Evolutionary conservation across 305 asterid species (phyloP).

Genomic region (Solanum chacoense): DNA sequence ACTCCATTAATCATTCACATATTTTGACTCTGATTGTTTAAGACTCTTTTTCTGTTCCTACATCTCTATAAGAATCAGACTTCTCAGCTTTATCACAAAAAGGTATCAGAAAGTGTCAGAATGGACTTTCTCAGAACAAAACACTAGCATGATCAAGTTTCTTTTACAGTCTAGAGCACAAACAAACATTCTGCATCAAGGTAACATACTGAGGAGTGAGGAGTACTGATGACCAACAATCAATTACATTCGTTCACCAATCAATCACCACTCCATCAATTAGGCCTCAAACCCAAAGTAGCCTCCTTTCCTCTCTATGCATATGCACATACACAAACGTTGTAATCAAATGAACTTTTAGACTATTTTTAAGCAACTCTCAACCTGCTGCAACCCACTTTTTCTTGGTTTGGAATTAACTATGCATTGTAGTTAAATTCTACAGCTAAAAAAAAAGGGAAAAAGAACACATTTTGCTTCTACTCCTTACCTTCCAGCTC

Average conservation of each 20-base stretch:
- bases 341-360: neutral
- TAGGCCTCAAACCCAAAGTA: neutral
- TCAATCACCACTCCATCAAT: neutral
- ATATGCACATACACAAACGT: neutral
- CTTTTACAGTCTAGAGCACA: neutral
- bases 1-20: neutral
- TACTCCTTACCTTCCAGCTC: slow-evolving; percentile 69
- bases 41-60: neutral
- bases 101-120: neutral
- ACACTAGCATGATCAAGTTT: neutral
- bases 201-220: neutral
- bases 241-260: neutral
- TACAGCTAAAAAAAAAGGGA: neutral
- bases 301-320: neutral
- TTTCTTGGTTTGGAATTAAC: neutral
- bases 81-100: neutral
- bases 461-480: neutral
- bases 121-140: neutral
- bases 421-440: neutral
- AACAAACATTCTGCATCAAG: neutral
- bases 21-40: neutral
- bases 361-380: neutral
- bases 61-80: neutral
- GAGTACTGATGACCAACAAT: neutral
- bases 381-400: neutral